These are phyloP conservation scores for Phialophora chinensis DNA, from an alignment of 2,329 filamentous ascomycete genomes.

Conservation along the genomic window DNA sequence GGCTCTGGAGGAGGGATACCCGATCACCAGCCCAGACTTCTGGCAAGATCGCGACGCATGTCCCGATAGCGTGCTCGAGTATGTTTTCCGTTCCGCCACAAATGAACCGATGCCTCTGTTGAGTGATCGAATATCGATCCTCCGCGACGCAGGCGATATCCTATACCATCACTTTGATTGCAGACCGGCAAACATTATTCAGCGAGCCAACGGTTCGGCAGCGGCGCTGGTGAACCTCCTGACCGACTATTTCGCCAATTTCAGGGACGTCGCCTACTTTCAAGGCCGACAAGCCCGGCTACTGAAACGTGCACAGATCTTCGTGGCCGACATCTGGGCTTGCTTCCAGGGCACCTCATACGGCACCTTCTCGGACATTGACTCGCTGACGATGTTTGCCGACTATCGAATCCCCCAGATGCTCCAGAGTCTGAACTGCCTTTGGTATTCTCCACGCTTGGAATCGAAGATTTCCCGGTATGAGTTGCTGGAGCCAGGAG, in stretches of 20 bases:
- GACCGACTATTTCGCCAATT: constrained; percentile 74
- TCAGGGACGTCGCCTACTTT: constrained; percentile 79
- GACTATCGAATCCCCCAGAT: constrained; percentile 98
- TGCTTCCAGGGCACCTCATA: constrained; percentile 83
- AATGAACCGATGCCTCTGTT: constrained; percentile 87
- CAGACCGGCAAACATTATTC: constrained; percentile 74
- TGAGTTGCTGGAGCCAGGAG: constrained; percentile 71
- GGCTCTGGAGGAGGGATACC: constrained; percentile 86
- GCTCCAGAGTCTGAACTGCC: constrained; percentile 78
- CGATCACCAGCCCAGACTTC: constrained; percentile 85
- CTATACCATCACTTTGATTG: constrained; percentile 80
- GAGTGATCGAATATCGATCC: constrained; percentile 74
- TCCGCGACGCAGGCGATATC: constrained; percentile 81
- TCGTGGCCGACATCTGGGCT: constrained; percentile 96
- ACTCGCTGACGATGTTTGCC: constrained; percentile 93
- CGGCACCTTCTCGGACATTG: constrained; percentile 86
- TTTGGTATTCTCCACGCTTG: constrained; percentile 82
- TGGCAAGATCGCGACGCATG: constrained; percentile 81
- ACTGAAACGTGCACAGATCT: constrained; percentile 92
- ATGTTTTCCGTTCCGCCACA: constrained; percentile 86
- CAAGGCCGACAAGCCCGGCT: constrained; percentile 78
- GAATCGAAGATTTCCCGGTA: constrained; percentile 71
- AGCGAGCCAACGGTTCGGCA: constrained; percentile 77
- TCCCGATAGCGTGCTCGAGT: constrained; percentile 72
- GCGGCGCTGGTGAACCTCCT: constrained; percentile 85